A percentile compares a stretch with the other conserved stretches of the same genome.
Evolutionary conservation across 2,329 filamentous ascomycete species (phyloP).

Genomic region (Fulvia fulva): DNA sequence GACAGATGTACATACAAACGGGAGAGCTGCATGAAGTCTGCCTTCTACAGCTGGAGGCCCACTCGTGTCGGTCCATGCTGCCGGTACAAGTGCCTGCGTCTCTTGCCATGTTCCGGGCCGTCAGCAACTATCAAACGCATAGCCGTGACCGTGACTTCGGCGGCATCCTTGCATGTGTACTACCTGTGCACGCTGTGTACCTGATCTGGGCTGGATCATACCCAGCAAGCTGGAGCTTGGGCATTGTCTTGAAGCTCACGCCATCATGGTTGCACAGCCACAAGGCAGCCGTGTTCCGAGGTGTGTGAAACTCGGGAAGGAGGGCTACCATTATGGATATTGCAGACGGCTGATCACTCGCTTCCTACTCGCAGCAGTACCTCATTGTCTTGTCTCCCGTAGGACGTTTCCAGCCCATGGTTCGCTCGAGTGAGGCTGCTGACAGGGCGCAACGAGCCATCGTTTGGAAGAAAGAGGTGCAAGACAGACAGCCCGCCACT

Average conservation of each 20-base stretch:
- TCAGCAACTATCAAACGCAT: not conserved
- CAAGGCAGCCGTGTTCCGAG: not conserved
- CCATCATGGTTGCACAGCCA: not conserved
- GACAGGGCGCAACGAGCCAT: not conserved
- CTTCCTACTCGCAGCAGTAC: not conserved
- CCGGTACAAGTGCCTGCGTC: not conserved
- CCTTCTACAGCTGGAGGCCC: not conserved
- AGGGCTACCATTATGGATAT: no score
- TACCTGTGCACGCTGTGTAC: no score
- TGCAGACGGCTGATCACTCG: no score
- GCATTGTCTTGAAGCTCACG: not conserved
- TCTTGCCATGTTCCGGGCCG: not conserved
- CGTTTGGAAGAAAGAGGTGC: not conserved
- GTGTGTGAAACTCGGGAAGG: not conserved
- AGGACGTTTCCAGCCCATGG: no score
- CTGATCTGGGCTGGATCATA: not conserved
- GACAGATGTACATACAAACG: no score
- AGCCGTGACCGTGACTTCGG: not conserved
- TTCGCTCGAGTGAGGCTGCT: not conserved
- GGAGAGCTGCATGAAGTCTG: not conserved
- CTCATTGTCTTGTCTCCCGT: not conserved
- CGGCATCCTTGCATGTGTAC: no score
- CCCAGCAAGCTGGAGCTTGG: not conserved
- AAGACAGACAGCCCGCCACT: not conserved
- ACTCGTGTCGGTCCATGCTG: not conserved